phyloP scores from a whole-genome alignment of 2,329 filamentous ascomycete species.

The Pseudocercospora cruenta region DNA sequence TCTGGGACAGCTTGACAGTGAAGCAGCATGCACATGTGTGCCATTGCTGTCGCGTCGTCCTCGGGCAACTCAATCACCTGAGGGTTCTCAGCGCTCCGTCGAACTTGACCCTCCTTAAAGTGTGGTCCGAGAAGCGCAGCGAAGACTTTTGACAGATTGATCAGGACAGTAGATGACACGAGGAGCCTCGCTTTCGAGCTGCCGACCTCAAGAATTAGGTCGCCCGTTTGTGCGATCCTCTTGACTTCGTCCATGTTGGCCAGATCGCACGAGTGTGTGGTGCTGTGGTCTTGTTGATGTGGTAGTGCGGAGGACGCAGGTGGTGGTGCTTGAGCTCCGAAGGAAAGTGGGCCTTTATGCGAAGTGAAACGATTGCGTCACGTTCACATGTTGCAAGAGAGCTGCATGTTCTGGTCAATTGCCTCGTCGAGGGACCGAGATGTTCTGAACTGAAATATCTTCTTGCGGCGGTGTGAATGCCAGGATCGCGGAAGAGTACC shows the following conservation, averaged over 20 bases:
- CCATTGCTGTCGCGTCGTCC: neutral
- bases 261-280: neutral
- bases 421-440: no score
- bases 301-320: no score
- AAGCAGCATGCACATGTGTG: neutral
- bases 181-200: neutral
- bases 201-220: neutral
- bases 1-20: neutral
- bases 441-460: no score
- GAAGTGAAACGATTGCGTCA: no score
- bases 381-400: no score
- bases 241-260: neutral
- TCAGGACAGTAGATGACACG: neutral
- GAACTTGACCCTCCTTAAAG: neutral
- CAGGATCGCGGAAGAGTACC: no score
- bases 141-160: neutral
- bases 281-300: no score
- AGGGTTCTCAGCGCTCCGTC: no score
- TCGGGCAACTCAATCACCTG: neutral
- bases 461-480: no score
- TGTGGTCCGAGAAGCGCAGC: neutral
- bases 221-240: neutral
- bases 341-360: no score
- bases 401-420: no score
- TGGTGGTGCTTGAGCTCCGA: no score